Base-by-base conservation (phyloP, 1,284 basidiomycete genomes). In the Cutaneotrichosporon arboriforme region DNA sequence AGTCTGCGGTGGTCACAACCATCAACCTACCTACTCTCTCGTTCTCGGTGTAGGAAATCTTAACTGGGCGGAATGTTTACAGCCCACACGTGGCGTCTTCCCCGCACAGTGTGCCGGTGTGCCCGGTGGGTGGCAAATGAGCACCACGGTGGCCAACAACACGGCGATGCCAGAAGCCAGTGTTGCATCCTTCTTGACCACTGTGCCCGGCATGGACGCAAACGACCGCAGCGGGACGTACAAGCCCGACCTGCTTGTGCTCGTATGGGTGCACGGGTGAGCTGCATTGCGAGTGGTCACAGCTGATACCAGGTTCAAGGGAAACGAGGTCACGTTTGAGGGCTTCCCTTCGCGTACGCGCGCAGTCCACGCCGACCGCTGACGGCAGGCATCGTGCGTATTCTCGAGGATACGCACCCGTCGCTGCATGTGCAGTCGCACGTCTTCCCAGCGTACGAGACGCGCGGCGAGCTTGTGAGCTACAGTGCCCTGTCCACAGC, bases 361-460 rank as follows among this genome's bases (percentile, higher is more conserved):
- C 49, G n/a, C 13, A 18, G 8, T 8, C 13, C 20, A 9, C 4
- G 15, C 13, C 0, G 3, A 20, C n/a, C 26, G 20, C 52, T 60
- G 22, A 51, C 50, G n/a, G 76, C 81, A 60, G 81, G 90, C 43
- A 76, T 97, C 21, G 81, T 82, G 45, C 87, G 93, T 66, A 77
- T 93, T 36, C 77, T 96, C 4, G 63, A 70, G 41, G 70, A 76
- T 34, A 79, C 78, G 0, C 72, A 78, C 39, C 68, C 76, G 0
- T 64, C 62, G 1, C 73, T 84, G 2, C 67, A 70, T 17, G 84
- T 90, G 8, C 84, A 91, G 68, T 86, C 83, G 48, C 74, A 85
- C 13, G 79, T 91, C 7, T 97, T 96, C 69, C 92, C 92, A 23
- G 85, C 84, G 3, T 97, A 96, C 66, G 88, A 96, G 83, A 93